Evolutionary conservation across 2,329 filamentous ascomycete species (phyloP), one percentile per base, ranked within the genome.

Genomic region (Sclerotinia subarctica): DNA sequence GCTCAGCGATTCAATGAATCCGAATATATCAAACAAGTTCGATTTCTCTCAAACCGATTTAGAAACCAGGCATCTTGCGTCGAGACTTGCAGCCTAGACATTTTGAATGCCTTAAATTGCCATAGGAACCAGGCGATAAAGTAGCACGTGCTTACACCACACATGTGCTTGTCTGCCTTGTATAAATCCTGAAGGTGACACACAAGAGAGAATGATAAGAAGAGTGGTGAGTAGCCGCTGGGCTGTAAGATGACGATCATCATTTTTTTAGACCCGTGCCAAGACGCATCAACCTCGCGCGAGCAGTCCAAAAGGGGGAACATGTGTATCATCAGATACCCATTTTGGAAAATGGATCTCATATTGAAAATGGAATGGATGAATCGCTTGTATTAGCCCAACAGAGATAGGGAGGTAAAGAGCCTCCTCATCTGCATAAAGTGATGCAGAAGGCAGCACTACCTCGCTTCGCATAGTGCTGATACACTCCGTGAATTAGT

Each of bases 231-330:
- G 21, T 54, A 54, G 19, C 26, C 52, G 29, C 53, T 32, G 29
- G 53, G 53, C 53, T 56, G n/a, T 29, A 56, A 35, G 21, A 21
- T 56, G 53, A n/a, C n/a, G 53, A 56, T 56, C 53, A n/a, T 35
- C 13, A 35, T 3, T 35, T 32, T 32, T n/a, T 21, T 10, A 56
- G 35, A 5, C 19, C 19, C 53, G 53, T 19, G 53, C 29, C 53
- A n/a, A 56, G 32, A 32, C 53, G n/a, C 53, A 15, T 13, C 38
- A 32, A 35, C 32, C 53, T 56, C 53, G 53, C 53, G 17, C 53
- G 53, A 56, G 29, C 53, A 56, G 53, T 35, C 53, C 29, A 21
- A 56, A 56, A 56, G 29, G 53, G 32, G 21, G 38, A 42, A 15
- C 38, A 11, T 56, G 53, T 32, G 53, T 35, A 56, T 19, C 53